Evolutionary conservation across 2,329 filamentous ascomycete species (phyloP).

Genomic region (Fusarium gaditjirri): DNA sequence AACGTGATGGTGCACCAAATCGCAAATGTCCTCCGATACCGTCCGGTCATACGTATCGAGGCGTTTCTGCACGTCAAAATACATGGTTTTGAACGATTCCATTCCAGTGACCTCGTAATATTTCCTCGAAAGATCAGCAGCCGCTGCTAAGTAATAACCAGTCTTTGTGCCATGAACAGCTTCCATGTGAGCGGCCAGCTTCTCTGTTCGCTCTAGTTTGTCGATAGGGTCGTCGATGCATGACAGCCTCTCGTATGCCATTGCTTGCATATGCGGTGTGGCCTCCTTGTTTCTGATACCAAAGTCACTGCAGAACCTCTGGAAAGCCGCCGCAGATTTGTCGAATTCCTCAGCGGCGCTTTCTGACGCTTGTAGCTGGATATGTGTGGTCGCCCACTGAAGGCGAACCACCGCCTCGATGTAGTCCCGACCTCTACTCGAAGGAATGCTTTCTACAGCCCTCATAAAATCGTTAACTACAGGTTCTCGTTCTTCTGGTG

Average conservation of each 20-base stretch:
- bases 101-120: background rate
- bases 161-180: background rate
- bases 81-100: background rate
- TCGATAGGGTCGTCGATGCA: background rate
- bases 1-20: background rate
- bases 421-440: background rate
- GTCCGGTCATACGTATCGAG: background rate
- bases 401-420: background rate
- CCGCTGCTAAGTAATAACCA: background rate
- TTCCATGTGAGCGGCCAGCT: background rate
- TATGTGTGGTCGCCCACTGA: background rate
- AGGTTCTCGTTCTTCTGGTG: background rate
- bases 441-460: background rate
- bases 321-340: background rate
- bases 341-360: background rate
- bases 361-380: background rate
- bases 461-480: background rate
- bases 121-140: background rate
- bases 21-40: background rate
- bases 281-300: background rate
- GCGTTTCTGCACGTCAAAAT: background rate
- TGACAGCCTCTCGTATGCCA: background rate
- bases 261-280: background rate
- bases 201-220: background rate
- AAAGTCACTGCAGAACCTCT: background rate